Base-by-base conservation (phyloP, 176 grass and related monocot species). In the Aechmea fasciata region DNA sequence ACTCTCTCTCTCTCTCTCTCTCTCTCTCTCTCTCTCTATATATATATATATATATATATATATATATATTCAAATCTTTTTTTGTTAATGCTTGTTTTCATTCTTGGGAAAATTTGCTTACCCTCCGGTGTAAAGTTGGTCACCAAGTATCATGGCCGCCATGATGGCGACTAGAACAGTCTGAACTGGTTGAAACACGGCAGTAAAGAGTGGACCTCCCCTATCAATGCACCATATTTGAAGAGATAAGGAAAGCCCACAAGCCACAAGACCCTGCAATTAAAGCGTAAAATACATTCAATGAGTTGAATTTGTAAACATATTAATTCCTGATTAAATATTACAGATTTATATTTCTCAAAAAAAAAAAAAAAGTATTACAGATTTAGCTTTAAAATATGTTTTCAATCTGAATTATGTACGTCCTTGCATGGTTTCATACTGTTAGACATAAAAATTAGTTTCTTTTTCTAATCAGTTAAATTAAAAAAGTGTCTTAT, bases 171-270 rank as follows among this genome's bases (percentile, higher is more conserved):
- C 92, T 49, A 85, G 75, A 25, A 96, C 92, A 62, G 92, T 91
- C 78, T 96, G 92, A 48, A 89, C 92, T 47, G 92, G 92, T 66
- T 96, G 88, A 77, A 96, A 96, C 14, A 96, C 92, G 15, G 88
- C 88, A 14, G 85, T 85, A 78, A 96, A 96, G 19, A 96, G 83
- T 10, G 88, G 92, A 0, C 92, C 92, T 69, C 92, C 92, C 75
- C 78, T 89, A 63, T 96, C 92, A 70, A 96, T 96, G 83, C 92
- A 96, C 90, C 92, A 96, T 69, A 89, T 96, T 76, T 96, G 92
- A 52, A 91, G 78, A n/a, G 92, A 87, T 13, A 96, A 81, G 2
- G 88, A 85, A 1, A 89, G 64, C 7, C 90, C 90, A 1, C 85
- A 93, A 25, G 90, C 90, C 71, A 93, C 90, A 28, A 96, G 74